Evolutionary conservation across 306 rosid species (phyloP).

Genomic region (Aeschynomene evenia): DNA sequence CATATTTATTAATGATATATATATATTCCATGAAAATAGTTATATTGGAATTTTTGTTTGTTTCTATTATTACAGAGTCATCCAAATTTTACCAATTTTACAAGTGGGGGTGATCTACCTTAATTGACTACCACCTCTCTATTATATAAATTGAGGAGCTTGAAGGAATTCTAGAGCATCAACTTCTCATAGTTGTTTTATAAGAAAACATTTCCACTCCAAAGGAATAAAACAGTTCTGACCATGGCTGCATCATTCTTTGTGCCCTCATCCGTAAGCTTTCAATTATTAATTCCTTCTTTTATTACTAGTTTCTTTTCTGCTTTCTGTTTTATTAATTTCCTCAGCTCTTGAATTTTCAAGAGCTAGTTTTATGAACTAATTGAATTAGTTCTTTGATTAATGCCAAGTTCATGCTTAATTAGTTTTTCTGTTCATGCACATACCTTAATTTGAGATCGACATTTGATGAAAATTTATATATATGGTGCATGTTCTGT

Average conservation of each 20-base stretch:
- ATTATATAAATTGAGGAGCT: constrained; percentile 54
- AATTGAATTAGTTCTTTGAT: constrained; percentile 1
- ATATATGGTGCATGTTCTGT: not conserved
- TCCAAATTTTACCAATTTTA: constrained; percentile 25
- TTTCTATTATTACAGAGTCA: constrained; percentile 40
- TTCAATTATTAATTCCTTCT: too few relatives aligned
- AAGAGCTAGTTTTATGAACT: not conserved
- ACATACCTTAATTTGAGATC: not conserved
- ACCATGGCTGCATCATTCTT: constrained; percentile 85
- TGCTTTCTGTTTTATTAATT: not conserved
- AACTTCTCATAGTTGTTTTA: constrained; percentile 40
- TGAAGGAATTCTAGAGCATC: constrained; percentile 22
- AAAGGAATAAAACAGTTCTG: constrained; percentile 18
- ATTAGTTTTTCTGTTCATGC: not conserved
- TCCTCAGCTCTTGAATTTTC: not conserved
- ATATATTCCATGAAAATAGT: too few relatives aligned
- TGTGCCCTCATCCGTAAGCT: constrained; percentile 77
- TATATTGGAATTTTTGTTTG: constrained; percentile 49
- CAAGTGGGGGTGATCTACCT: constrained; percentile 6
- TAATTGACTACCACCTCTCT: not conserved
- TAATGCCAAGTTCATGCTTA: not conserved
- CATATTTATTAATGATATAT: constrained; percentile 23
- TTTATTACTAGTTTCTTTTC: not conserved
- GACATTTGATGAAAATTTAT: not conserved
- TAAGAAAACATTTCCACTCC: not conserved